phyloP scores from a whole-genome alignment of 2,329 filamentous ascomycete genomes.

The Ascochyta lentis region DNA sequence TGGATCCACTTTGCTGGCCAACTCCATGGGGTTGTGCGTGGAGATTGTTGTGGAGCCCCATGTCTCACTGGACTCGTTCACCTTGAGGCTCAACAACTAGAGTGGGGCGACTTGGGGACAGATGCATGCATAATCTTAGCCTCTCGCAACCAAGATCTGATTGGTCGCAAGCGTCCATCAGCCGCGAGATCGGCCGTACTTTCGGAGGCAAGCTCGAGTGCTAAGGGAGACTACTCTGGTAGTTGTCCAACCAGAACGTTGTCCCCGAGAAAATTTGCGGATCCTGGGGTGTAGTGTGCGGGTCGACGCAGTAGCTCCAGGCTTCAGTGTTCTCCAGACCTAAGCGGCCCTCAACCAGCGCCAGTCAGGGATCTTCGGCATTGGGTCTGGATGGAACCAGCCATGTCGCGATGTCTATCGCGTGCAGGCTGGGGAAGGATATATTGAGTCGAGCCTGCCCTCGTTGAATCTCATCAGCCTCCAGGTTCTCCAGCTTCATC shows the following conservation, averaged over 20 bases:
- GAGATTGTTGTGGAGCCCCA: constrained; percentile 31
- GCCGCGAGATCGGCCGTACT: constrained; percentile 24
- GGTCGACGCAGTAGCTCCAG: constrained; percentile 23
- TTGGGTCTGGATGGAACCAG: constrained; percentile 34
- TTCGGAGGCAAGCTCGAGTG: constrained; percentile 22
- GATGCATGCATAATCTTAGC: constrained; percentile 11
- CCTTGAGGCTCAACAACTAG: constrained; percentile 38
- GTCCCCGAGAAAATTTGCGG: constrained; percentile 24
- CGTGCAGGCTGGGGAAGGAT: constrained; percentile 23
- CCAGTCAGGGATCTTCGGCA: constrained; percentile 20
- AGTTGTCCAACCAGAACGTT: constrained; percentile 19
- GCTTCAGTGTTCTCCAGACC: constrained; percentile 21
- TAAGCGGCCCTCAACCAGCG: constrained; percentile 23
- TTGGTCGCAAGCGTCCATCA: constrained; percentile 18
- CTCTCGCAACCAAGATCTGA: constrained; percentile 2
- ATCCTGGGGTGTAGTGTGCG: constrained; percentile 22
- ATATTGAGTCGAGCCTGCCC: constrained; percentile 27
- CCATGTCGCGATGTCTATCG: constrained; percentile 24
- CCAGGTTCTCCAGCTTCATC: constrained; percentile 25
- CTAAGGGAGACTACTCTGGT: constrained; percentile 12
- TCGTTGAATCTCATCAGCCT: constrained; percentile 27
- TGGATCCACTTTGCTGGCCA: constrained; percentile 17
- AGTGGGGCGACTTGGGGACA: constrained; percentile 23
- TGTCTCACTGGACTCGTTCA: constrained; percentile 19
- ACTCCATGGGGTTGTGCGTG: constrained; percentile 35